Base-by-base conservation (phyloP, 2,329 filamentous ascomycete species). In the Sporothrix luriei region DNA sequence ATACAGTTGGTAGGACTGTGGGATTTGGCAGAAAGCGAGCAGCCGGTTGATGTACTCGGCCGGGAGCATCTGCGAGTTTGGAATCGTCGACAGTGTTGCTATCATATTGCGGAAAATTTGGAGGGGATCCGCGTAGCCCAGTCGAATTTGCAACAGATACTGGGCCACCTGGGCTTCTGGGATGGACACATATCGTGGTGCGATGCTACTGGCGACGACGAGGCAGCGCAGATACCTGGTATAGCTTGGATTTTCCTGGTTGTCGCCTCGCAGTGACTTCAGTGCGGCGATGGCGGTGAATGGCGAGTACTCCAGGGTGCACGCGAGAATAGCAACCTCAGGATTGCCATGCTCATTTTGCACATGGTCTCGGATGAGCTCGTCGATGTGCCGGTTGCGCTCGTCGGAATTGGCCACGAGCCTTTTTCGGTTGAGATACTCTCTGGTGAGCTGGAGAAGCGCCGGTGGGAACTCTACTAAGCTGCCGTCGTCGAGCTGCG, bases 361-460 rank as follows among this genome's bases (percentile, higher is more conserved):
- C 19, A 68, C 49, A 46, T 73, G 71, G 14, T 73, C 72, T 1
- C 26, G 19, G 33, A 76, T 54, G 65, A 76, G 70, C 62, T 73
- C 70, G 68, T 73, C 13, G 43, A 75, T 70, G 54, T 84, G 77
- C 76, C 73, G 46, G 66, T 69, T 51, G n/a, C 67, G 66, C 13
- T 61, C 43, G 33, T 59, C 51, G 14, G 55, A 33, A 14, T 40
- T 43, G n/a, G 49, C 19, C 10, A 38, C 29, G 3, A 61, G 24
- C 7, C 48, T 68, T 33, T 70, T 71, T 11, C 59, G 67, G 10
- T 14, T 24, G 19, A 69, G 43, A 51, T 71, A 71, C 5, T 61
- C 68, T 29, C 38, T 62, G 11, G 69, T 72, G 24, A 66, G 26
- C 13, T 66, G 68, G 26, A 33, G 49, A 26, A 70, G 13, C 0